Conservation (phyloP, 1,284 basidiomycete genomes). For the Fomitiporia mediterranea region DNA sequence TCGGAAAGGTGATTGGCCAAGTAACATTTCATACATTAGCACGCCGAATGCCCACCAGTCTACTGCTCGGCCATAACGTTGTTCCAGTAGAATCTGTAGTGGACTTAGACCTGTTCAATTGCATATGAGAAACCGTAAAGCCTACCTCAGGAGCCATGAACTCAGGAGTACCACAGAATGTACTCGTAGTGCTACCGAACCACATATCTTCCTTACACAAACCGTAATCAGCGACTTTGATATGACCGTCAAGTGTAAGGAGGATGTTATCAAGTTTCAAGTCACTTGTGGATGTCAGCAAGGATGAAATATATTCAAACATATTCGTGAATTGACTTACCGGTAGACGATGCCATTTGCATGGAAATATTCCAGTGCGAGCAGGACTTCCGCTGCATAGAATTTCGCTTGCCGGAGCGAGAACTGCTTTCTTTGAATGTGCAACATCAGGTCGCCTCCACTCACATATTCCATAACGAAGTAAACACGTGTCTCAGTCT, state of each 20-base stretch:
- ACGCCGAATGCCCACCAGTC: slow-evolving; percentile 99
- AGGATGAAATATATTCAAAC: background rate
- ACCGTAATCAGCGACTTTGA: slow-evolving; percentile 99
- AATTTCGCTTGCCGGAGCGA: slow-evolving; percentile 89
- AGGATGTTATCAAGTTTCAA: slow-evolving; percentile 99
- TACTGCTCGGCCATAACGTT: slow-evolving; percentile 96
- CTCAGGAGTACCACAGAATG: slow-evolving; percentile 99
- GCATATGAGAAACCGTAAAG: slow-evolving; percentile 3
- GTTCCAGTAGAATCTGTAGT: slow-evolving; percentile 88
- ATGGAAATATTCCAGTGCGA: slow-evolving; percentile 98
- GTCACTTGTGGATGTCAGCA: slow-evolving; percentile 54
- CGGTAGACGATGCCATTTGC: slow-evolving; percentile 92
- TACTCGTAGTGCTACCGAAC: slow-evolving; percentile 94
- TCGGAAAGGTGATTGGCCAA: slow-evolving; percentile 98
- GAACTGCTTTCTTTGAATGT: slow-evolving; percentile 80
- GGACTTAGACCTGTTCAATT: slow-evolving; percentile 2
- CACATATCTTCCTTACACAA: slow-evolving; percentile 99
- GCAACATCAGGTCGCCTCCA: slow-evolving; percentile 78
- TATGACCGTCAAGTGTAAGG: slow-evolving; percentile 93
- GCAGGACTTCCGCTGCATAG: slow-evolving; percentile 96
- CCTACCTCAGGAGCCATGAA: slow-evolving; percentile 98
- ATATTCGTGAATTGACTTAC: slow-evolving; percentile 38
- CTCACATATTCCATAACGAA: slow-evolving; percentile 81
- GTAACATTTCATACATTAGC: slow-evolving; percentile 97
- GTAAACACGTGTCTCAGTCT: slow-evolving; percentile 95